Evolutionary conservation across 2,329 filamentous ascomycete genomes (phyloP).

Genomic region (Aspergillus sp.): DNA sequence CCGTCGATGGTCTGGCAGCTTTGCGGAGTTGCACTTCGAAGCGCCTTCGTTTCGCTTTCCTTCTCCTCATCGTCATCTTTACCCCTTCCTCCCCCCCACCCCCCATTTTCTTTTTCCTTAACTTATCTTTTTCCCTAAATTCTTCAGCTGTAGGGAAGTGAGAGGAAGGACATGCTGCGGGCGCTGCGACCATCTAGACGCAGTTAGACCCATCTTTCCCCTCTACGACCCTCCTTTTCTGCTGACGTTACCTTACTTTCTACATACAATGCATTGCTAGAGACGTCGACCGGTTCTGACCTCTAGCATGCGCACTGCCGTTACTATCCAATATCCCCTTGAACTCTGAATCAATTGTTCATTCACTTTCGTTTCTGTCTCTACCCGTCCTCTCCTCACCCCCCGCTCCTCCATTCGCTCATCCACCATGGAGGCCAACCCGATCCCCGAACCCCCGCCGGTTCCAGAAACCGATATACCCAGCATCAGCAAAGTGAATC

Average conservation of each 20-base stretch:
- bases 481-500: slow-evolving; percentile 38
- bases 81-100: background rate
- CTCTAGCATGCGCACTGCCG: slow-evolving; percentile 4
- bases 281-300: slow-evolving; percentile 2
- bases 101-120: too few relatives aligned
- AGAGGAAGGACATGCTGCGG: slow-evolving; percentile 13
- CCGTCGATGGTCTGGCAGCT: background rate
- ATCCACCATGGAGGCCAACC: slow-evolving; percentile 38
- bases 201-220: background rate
- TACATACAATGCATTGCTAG: slow-evolving; percentile 5
- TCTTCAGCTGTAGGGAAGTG: background rate
- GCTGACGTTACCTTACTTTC: background rate
- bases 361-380: background rate
- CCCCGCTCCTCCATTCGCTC: slow-evolving; percentile 2
- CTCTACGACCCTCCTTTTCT: slow-evolving; percentile 6
- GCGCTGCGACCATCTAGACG: slow-evolving; percentile 7
- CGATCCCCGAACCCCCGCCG: slow-evolving; percentile 28
- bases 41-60: slow-evolving; percentile 3
- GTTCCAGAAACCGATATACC: slow-evolving; percentile 40
- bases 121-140: background rate
- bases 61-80: slow-evolving; percentile 7
- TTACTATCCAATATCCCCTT: background rate
- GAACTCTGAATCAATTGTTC: background rate
- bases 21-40: slow-evolving; percentile 1
- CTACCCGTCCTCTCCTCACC: slow-evolving; percentile 3